Evolutionary conservation across 768 basidiomycete genomes (phyloP).

Genomic region (Suillus plorans): DNA sequence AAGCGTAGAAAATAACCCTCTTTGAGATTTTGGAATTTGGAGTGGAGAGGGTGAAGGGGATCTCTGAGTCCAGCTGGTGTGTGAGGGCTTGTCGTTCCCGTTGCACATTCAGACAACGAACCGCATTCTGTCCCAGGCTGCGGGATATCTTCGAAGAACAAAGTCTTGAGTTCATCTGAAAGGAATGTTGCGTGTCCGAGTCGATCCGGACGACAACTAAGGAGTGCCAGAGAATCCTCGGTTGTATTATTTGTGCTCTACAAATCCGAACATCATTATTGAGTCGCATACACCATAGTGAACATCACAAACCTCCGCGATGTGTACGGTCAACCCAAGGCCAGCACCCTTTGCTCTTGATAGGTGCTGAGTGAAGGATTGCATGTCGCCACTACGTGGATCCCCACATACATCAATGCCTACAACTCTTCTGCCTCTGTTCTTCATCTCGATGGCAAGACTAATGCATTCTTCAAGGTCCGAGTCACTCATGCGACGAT

Average conservation of each 20-base stretch:
- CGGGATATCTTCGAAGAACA: conserved; percentile 45
- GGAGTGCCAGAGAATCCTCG: conserved; percentile 59
- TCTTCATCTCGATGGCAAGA: no score
- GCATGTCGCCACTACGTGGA: no score
- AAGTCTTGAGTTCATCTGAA: conserved; percentile 51
- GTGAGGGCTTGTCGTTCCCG: neutral
- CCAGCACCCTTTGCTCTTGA: no score
- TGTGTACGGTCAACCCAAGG: no score
- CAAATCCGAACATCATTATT: neutral
- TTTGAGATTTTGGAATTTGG: conserved; percentile 24
- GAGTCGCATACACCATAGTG: neutral
- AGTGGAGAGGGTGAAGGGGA: conserved; percentile 22
- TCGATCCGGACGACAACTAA: conserved; percentile 63
- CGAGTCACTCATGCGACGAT: no score
- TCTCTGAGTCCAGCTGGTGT: conserved; percentile 12
- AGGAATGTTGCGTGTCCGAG: conserved; percentile 85
- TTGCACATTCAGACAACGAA: neutral
- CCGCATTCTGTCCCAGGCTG: conserved; percentile 12
- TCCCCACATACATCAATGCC: no score
- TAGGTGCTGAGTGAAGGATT: no score
- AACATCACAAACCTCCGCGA: no score
- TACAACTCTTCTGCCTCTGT: no score
- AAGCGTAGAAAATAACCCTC: conserved; percentile 24
- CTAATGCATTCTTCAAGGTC: no score
- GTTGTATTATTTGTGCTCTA: conserved; percentile 50